Evolutionary conservation across 2,329 filamentous ascomycete genomes (phyloP), one percentile per base, ranked within the genome.

Genomic region (Didymella sp.): DNA sequence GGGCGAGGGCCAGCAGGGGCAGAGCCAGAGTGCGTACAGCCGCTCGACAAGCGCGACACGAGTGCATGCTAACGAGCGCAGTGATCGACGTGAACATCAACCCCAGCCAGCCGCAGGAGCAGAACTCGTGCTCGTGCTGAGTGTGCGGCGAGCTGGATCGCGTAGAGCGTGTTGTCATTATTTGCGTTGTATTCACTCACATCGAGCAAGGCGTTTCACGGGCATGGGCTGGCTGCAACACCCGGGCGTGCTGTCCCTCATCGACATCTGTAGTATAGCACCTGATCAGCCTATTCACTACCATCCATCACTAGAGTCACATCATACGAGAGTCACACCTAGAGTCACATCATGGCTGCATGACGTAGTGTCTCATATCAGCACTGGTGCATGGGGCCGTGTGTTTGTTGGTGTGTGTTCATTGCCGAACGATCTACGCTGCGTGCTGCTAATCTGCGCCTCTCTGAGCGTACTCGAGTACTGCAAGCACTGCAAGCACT

Each of bases 81-180:
- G 91, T 95, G 90, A 96, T 96, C 73, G 91, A 96, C 79, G 92
- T 96, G 67, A 95, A 94, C 79, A 93, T 92, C 73, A 91, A 87
- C 78, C 85, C 85, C 52, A 84, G 85, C 67, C 80, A 83, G 64
- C 85, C 87, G 58, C 80, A 86, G 62, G 84, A 83, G 72, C 90
- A 93, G 77, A 69, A 68, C 61, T 68, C 70, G 38, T 76, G 75
- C 69, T 64, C 72, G 41, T 77, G 75, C 62, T 77, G 71, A 67
- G 56, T 8, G 9, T 17, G 2, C 17, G 19, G 17, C n/a, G 40
- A 24, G 46, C 63, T 67, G 58, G 54, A 58, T 67, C 58, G 60
- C 59, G 59, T 64, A 69, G 67, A 66, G 67, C 67, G 66, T 65
- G 54, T 69, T 75, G 70, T 74, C 71, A 68, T 73, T 72, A 73